These are phyloP conservation scores for Solanum gracilifrons DNA, from an alignment of 257 asterid genomes.

Conservation along the genomic window DNA sequence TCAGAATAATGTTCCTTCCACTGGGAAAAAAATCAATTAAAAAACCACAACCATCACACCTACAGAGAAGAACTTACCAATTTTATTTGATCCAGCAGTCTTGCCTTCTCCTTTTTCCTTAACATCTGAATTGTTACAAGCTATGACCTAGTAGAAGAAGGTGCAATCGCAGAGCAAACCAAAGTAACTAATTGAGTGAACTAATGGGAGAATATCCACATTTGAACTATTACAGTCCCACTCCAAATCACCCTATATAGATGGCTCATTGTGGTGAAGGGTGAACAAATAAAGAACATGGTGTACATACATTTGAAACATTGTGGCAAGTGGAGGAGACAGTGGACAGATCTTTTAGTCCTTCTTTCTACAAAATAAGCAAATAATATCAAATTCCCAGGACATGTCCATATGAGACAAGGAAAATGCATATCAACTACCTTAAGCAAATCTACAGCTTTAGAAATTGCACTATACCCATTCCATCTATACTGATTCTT, in stretches of 20 bases:
- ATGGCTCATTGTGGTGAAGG: neutral
- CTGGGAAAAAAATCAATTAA: neutral
- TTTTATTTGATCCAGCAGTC: conserved; percentile 21
- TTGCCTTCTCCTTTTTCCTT: conserved; percentile 13
- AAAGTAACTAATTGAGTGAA: neutral
- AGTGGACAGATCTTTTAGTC: conserved; percentile 32
- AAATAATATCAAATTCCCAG: neutral
- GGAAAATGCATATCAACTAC: conserved; percentile 9
- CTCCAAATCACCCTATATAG: neutral
- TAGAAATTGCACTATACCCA: conserved; percentile 32
- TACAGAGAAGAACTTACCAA: conserved; percentile 14
- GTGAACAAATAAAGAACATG: neutral
- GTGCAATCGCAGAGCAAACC: neutral
- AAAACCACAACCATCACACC: neutral
- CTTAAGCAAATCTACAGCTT: conserved; percentile 33
- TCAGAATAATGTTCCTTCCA: neutral
- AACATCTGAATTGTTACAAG: conserved; percentile 2
- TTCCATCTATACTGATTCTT: conserved; percentile 48
- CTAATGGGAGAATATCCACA: neutral
- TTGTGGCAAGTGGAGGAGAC: conserved; percentile 12
- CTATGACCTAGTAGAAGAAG: conserved; percentile 13
- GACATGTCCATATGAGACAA: neutral
- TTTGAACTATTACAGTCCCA: neutral
- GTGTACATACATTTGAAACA: conserved; percentile 20
- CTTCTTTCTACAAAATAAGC: conserved; percentile 33